Conservation (phyloP, 2,329 filamentous ascomycete species). For the Ceratocystis alfenasii region DNA sequence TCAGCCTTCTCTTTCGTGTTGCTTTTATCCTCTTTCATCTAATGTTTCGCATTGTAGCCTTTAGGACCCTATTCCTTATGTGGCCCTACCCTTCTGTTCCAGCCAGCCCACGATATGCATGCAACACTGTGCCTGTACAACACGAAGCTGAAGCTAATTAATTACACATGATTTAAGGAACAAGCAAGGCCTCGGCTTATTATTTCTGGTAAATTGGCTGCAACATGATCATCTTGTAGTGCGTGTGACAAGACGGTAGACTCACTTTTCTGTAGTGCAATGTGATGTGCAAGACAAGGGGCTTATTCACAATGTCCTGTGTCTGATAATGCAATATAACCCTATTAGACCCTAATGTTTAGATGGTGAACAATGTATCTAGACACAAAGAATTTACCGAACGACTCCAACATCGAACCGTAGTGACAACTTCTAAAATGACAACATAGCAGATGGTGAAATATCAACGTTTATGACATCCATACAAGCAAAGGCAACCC, state of each 20-base stretch:
- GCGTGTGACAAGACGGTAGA: background rate
- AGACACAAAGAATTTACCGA: no score
- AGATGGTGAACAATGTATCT: no score
- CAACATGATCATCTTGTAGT: background rate
- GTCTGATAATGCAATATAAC: no score
- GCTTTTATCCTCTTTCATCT: background rate
- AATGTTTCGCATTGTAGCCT: background rate
- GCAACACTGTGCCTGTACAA: background rate
- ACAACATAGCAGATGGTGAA: background rate
- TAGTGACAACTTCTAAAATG: background rate
- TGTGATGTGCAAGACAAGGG: constrained; percentile 7
- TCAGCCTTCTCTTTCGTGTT: background rate
- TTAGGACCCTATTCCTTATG: background rate
- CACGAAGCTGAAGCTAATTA: background rate
- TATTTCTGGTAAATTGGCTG: background rate
- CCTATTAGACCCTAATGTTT: no score
- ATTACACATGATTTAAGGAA: background rate
- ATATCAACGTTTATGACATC: background rate
- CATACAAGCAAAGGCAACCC: constrained; percentile 2
- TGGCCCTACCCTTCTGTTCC: background rate
- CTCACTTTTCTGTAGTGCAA: background rate
- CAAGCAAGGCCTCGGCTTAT: background rate
- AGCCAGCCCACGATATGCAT: no score
- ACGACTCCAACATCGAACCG: no score
- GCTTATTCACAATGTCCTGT: no score